Evolutionary conservation across 1,139 yeast genomes (phyloP), one percentile per base, ranked within the genome.

Genomic region (Kodamaea ohmeri): DNA sequence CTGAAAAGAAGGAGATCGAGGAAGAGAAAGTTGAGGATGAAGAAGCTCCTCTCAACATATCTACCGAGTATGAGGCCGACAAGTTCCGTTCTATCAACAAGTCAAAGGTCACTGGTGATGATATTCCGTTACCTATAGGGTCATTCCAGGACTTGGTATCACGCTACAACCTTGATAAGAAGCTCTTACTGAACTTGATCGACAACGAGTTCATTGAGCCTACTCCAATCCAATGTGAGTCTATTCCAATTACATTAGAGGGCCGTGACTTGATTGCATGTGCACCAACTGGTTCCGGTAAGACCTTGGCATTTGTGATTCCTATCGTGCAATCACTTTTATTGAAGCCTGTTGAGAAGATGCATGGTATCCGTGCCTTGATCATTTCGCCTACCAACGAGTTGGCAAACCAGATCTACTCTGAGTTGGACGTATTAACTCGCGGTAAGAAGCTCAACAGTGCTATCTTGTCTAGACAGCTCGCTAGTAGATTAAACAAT

Each of bases 201-300:
- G 76, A 76, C 13, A 76, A 81, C 36, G 85, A 81, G 39, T 90
- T 89, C 54, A 73, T 79, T 3, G 86, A 80, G 45, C 98, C 98
- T 5, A 92, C 98, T 0, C 80, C 97, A 1, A 85, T 92, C 49
- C 98, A 92, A 64, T 78, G 90, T 49, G 96, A 88, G 58, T 76
- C 87, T 2, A 80, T 89, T 26, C 96, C 96, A 1, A 65, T 78
- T 14, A 64, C 86, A 24, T 65, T 86, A 36, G 67, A 73, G 36
- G 71, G 68, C 18, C 73, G 92, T 43, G 96, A 88, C 53, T 56
- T 88, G 34, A 68, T 88, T 40, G 95, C 94, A 1, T 85, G 95
- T 68, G 96, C 96, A 0, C 96, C 96, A 29, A 88, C 96, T 0
- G 96, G 96, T 49, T 84, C 95, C 5, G 96, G 96, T 65, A 88